Evolutionary conservation across 441 rosid species (phyloP), one percentile per base, ranked within the genome.

Genomic region (Adansonia rubrostipa): DNA sequence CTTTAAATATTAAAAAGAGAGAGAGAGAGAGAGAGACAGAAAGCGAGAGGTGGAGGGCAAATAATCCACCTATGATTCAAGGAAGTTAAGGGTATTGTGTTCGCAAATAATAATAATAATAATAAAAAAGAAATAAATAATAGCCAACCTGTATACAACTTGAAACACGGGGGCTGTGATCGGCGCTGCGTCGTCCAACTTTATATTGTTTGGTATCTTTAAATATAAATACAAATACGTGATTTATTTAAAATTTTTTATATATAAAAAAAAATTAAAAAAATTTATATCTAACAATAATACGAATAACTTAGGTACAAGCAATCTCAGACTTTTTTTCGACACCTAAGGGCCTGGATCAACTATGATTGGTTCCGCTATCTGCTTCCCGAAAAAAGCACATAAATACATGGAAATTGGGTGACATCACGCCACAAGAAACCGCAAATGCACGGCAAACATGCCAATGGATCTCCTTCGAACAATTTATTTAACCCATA

Each of bases 291-390:
- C 33, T 28, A 28, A 28, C 33, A 28, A 1, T 28, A 28, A 28
- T 1, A 28, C 33, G 33, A 28, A 28, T 2, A 28, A 28, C 33
- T 28, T 28, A 28, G 62, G 96, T 93, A 87, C 84, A 86, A 82
- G 92, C 90, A 80, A 93, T 75, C 75, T 93, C 95, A n/a, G 96
- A 88, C 85, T 93, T 95, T 85, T 90, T 92, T 28, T 28, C 2
- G 97, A 92, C 22, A 90, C 81, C 90, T 95, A 93, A 40, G 93
- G 86, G 74, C 95, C 98, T 8, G 98, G 99, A 81, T 95, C 99
- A 78, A 95, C 83, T 62, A 92, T 90, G 72, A 95, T 91, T 17
- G 98, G 88, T 76, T 88, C 93, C 28, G 85, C 97, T 73, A 98
- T 91, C 66, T 89, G 96, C 84, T 86, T 88, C 84, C 99, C 92